These are phyloP conservation scores for Cymbopogon citratus DNA, from an alignment of 176 grass and related monocot species.

Conservation along the genomic window DNA sequence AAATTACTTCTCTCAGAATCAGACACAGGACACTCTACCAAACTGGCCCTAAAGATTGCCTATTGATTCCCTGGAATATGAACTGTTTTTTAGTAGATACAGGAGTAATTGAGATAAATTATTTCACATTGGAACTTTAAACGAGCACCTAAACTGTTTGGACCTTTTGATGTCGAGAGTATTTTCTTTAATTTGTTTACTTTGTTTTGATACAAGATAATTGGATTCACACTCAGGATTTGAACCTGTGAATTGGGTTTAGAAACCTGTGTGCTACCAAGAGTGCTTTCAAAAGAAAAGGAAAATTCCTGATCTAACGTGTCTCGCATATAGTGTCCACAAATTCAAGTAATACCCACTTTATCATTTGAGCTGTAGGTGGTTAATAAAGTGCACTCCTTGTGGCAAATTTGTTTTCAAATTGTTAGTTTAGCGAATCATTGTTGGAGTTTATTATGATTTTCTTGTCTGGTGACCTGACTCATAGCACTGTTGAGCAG, in stretches of 20 bases:
- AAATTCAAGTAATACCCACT: not conserved
- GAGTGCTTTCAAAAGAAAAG: not conserved
- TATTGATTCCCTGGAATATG: not conserved
- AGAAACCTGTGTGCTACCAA: not conserved
- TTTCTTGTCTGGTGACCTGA: conserved; percentile 9
- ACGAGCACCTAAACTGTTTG: not conserved
- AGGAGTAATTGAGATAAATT: not conserved
- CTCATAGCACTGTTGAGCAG: not conserved
- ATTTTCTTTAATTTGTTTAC: not conserved
- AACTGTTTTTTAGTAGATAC: not conserved
- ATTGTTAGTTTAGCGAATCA: not conserved
- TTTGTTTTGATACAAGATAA: not conserved
- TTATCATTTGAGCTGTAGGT: not conserved
- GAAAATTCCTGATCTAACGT: not conserved
- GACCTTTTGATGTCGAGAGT: not conserved
- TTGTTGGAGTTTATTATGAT: not conserved
- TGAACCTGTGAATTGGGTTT: not conserved
- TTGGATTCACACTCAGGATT: not conserved
- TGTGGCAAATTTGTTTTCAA: not conserved
- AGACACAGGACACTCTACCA: not conserved
- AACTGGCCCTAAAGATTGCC: not conserved
- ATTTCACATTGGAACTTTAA: not conserved
- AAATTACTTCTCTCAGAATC: not conserved
- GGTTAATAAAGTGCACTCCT: not conserved
- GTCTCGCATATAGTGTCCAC: not conserved